A percentile compares a stretch with the other conserved stretches of the same genome.
Conservation (phyloP, 225 moss, liverwort and hornwort genomes). For the Climacium dendroides region DNA sequence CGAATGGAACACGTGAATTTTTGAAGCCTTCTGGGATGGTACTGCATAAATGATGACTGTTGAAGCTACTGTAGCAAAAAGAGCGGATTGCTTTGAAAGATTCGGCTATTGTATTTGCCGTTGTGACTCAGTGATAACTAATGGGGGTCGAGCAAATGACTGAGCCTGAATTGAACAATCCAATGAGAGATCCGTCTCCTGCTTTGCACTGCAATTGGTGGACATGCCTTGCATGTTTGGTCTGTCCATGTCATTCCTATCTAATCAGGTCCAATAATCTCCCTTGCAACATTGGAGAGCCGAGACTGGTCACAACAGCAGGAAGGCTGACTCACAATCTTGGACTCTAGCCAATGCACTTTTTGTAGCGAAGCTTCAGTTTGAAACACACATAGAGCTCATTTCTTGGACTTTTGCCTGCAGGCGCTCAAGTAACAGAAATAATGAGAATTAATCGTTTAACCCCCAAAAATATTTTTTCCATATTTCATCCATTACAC, state of each 20-base stretch:
- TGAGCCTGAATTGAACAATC: background rate
- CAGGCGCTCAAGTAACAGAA: background rate
- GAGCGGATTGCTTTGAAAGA: background rate
- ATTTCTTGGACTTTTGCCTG: background rate
- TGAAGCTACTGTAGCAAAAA: background rate
- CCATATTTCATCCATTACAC: too few species aligned
- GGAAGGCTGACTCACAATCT: background rate
- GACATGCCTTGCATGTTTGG: background rate
- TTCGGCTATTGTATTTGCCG: background rate
- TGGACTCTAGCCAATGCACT: background rate
- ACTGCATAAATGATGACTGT: background rate
- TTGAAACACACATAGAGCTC: background rate
- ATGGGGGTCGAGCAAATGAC: background rate
- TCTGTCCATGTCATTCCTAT: constrained; percentile 2
- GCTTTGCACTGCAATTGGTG: background rate
- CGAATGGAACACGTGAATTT: background rate
- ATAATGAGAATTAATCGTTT: background rate
- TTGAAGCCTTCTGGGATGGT: background rate
- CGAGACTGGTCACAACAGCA: background rate
- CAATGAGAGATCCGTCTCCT: background rate
- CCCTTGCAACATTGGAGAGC: background rate
- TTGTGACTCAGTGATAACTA: background rate
- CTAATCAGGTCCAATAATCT: background rate
- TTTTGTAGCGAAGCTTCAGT: background rate
- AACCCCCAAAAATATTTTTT: too few species aligned